A percentile compares a stretch with the other conserved stretches of the same genome.
phyloP scores from a whole-genome alignment of 139 green algal genomes.

The Pycnococcus provasolii region DNA sequence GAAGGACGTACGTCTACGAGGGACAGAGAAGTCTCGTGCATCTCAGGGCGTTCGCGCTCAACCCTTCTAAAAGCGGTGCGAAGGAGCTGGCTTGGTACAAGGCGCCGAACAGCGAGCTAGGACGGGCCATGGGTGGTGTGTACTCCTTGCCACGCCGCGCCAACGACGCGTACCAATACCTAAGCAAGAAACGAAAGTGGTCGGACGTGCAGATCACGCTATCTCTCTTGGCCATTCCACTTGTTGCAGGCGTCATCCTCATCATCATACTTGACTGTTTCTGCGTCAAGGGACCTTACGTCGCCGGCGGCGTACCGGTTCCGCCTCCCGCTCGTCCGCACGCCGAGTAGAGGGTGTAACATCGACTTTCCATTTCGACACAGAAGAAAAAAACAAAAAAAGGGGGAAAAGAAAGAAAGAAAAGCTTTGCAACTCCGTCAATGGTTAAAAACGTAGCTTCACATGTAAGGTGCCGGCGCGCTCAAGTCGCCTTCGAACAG shows the following conservation, averaged over 20 bases:
- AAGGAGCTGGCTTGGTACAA: neutral
- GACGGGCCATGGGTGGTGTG: neutral
- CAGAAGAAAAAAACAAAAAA: too few species aligned
- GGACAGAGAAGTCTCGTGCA: neutral
- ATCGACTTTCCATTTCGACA: too few species aligned
- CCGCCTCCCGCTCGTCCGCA: too few species aligned
- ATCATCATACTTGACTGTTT: neutral
- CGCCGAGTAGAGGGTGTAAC: too few species aligned
- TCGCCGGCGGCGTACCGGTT: too few species aligned
- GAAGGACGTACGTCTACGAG: neutral
- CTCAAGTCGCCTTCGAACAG: too few species aligned
- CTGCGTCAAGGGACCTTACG: neutral
- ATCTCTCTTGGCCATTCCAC: neutral
- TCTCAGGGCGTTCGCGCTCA: neutral
- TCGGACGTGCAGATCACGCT: neutral
- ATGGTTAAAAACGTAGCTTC: too few species aligned
- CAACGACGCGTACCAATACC: neutral
- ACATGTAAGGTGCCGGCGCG: too few species aligned
- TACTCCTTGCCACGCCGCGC: neutral
- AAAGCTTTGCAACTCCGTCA: too few species aligned
- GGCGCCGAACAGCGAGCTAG: neutral
- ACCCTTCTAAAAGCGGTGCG: neutral
- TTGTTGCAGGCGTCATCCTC: neutral
- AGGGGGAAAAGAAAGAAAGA: too few species aligned
- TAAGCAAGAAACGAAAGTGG: neutral